Percentiles rank a stretch among this genome's conserved stretches.
Evolutionary conservation across 306 rosid species (phyloP).

Genomic region (Sindora glabra): DNA sequence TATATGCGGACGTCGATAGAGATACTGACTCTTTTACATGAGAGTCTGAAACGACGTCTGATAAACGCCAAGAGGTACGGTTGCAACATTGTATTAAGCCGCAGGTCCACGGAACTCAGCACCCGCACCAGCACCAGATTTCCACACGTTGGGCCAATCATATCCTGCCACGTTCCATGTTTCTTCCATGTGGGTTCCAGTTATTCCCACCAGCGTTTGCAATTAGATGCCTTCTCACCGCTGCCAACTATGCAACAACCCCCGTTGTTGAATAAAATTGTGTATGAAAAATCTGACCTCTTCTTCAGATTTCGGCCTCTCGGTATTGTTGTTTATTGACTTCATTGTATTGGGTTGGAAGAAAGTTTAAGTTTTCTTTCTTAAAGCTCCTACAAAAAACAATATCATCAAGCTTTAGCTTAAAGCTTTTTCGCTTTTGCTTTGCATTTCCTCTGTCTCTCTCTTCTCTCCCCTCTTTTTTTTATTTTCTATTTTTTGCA

Average conservation of each 20-base stretch:
- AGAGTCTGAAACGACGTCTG: conserved; percentile 1
- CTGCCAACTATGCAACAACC: too few relatives aligned
- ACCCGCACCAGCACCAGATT: too few relatives aligned
- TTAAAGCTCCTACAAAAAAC: too few relatives aligned
- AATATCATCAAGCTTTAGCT: conserved; percentile 6
- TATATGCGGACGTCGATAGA: background rate
- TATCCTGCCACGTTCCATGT: conserved; percentile 26
- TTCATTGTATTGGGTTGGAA: background rate
- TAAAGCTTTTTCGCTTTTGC: background rate
- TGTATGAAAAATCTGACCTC: background rate
- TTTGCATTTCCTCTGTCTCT: background rate
- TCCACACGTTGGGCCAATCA: conserved; percentile 29
- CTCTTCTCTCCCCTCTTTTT: too few relatives aligned
- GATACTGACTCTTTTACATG: background rate
- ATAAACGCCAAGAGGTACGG: conserved; percentile 17
- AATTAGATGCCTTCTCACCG: too few relatives aligned
- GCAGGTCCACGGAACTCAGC: background rate
- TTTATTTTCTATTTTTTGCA: too few relatives aligned
- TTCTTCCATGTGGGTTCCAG: too few relatives aligned
- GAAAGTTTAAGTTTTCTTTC: background rate
- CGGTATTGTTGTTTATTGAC: background rate
- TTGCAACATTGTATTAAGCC: background rate
- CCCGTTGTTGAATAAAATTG: too few relatives aligned
- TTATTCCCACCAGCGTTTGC: too few relatives aligned
- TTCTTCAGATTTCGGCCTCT: background rate